These are phyloP conservation scores for Gracilaria vermiculophylla DNA, from an alignment of 23 red algal genomes.

Conservation along the genomic window DNA sequence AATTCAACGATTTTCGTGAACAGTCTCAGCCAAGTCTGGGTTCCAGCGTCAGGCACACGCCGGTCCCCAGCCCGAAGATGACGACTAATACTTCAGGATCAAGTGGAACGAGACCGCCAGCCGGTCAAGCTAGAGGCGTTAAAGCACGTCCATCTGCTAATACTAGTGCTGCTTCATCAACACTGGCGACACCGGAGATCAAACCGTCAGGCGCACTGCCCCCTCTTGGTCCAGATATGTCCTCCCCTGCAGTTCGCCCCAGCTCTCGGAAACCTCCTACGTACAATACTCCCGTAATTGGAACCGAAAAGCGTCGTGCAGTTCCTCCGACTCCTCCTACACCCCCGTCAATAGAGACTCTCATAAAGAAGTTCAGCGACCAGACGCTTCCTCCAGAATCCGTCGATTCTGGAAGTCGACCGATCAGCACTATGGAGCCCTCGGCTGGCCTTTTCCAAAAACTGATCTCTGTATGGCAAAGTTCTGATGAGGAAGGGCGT, in stretches of 20 bases:
- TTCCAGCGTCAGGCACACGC: neutral
- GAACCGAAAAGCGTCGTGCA: neutral
- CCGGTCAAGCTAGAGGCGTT: neutral
- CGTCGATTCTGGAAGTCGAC: conserved; percentile 3
- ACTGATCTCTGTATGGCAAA: conserved; percentile 56
- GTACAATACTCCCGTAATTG: neutral
- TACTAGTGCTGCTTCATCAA: neutral
- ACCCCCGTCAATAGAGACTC: conserved; percentile 23
- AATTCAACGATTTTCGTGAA: neutral
- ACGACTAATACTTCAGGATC: neutral
- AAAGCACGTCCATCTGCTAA: neutral
- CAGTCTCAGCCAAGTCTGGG: neutral
- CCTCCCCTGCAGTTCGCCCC: neutral
- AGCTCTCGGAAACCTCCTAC: conserved; percentile 22
- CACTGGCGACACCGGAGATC: neutral
- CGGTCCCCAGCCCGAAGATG: neutral
- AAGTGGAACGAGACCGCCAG: neutral
- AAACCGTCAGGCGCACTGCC: neutral
- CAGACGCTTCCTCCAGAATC: conserved; percentile 3
- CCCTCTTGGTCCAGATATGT: neutral
- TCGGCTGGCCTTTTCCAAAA: conserved; percentile 55
- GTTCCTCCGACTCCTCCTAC: conserved; percentile 49
- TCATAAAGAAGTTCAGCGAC: conserved; percentile 34
- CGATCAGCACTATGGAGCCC: conserved; percentile 57
- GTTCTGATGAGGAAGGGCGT: conserved; percentile 24